Evolutionary conservation across 257 asterid species (phyloP).

Genomic region (Anisodus acutangulus): DNA sequence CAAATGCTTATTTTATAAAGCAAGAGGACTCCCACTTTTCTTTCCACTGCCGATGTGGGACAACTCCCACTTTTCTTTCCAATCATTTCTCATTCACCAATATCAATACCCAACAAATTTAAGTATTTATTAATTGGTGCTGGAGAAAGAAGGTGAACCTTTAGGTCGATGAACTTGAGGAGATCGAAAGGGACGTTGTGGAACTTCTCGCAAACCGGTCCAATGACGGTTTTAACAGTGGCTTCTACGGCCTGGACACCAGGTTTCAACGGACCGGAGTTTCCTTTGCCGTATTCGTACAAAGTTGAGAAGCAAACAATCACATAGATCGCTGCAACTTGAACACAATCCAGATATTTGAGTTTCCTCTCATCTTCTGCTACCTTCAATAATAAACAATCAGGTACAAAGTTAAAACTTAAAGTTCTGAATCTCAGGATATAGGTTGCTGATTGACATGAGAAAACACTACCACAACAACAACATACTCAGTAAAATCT

Average conservation of each 20-base stretch:
- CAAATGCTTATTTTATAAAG: too few species aligned
- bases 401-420: not conserved
- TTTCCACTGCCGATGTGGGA: too few species aligned
- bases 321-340: constrained; percentile 53
- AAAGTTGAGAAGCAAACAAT: constrained; percentile 59
- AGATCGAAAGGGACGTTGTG: constrained; percentile 59
- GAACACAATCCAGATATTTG: constrained; percentile 71
- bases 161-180: constrained; percentile 70
- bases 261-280: constrained; percentile 72
- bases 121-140: not conserved
- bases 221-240: constrained; percentile 62
- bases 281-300: constrained; percentile 71
- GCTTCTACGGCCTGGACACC: constrained; percentile 78
- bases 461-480: not conserved
- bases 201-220: constrained; percentile 70
- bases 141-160: constrained; percentile 44
- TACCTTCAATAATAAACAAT: constrained; percentile 35
- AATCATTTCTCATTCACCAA: too few species aligned
- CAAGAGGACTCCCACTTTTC: too few species aligned
- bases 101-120: too few species aligned
- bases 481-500: too few species aligned
- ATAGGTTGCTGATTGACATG: too few species aligned
- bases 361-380: constrained; percentile 49
- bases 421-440: not conserved
- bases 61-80: too few species aligned